phyloP scores from a whole-genome alignment of 202 grass and related monocot species.

The Carex arenaria region DNA sequence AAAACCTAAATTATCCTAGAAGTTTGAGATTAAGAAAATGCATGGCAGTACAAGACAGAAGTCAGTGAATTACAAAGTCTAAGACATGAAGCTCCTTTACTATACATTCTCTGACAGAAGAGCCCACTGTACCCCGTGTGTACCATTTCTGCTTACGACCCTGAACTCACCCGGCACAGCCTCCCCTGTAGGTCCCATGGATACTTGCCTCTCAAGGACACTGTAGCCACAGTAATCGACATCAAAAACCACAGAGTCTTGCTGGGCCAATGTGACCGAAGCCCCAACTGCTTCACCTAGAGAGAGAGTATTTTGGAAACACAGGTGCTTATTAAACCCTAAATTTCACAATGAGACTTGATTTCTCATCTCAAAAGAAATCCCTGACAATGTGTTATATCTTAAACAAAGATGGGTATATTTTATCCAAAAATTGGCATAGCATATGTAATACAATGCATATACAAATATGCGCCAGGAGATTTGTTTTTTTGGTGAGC shows the following conservation, averaged over 20 bases:
- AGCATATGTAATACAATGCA: neutral
- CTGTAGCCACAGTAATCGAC: slow-evolving; percentile 73
- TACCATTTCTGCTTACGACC: slow-evolving; percentile 45
- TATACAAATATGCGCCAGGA: neutral
- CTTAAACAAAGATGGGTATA: neutral
- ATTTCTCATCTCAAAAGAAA: neutral
- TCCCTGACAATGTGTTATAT: neutral
- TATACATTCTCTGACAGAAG: neutral
- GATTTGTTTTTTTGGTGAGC: neutral
- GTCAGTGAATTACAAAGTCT: neutral
- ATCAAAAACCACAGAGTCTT: slow-evolving; percentile 48
- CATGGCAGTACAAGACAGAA: neutral
- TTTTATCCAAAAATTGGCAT: neutral
- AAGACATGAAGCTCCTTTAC: neutral
- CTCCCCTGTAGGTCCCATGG: slow-evolving; percentile 11
- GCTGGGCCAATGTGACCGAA: slow-evolving; percentile 40
- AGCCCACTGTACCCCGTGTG: slow-evolving; percentile 36
- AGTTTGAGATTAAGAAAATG: neutral
- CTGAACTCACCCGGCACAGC: slow-evolving; percentile 18
- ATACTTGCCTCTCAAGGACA: slow-evolving; percentile 44
- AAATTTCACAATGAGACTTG: neutral
- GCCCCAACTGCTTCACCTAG: slow-evolving; percentile 70
- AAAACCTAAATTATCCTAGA: neutral
- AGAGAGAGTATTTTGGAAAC: neutral
- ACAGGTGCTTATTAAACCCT: neutral